Base-by-base conservation (phyloP, 768 basidiomycete species). In the Trametes elegans region DNA sequence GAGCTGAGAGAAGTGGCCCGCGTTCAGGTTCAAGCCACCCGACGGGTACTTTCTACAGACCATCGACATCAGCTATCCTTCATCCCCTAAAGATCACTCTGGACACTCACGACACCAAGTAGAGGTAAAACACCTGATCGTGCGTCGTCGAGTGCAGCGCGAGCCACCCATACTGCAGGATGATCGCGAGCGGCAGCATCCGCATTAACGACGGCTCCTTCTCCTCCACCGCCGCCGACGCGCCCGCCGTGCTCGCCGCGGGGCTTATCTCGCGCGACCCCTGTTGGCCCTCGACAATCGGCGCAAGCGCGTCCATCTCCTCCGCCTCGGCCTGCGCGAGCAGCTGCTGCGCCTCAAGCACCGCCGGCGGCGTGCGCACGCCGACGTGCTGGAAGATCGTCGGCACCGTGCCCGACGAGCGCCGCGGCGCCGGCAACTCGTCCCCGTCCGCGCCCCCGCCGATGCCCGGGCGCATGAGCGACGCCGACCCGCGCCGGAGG, bases 11-110 rank as follows among this genome's bases (percentile, higher is more conserved):
- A 95, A 99, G 71, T 97, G 84, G 1, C 88, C 89, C 0, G 97
- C 91, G 64, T 87, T 88, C 49, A 99, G 76, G 53, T 92, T 93
- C 59, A 99, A 72, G 1, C 97, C 97, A n/a, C 95, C 95, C 6
- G 84, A 78, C 18, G 81, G 75, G 66, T 91, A 91, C 62, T 88
- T 84, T 13, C 91, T 95, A 66, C 32, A 49, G 23, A 53, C 7
- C 9, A 49, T 16, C 43, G 26, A 5, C 35, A 29, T 49, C 31
- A 5, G 19, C 19, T 45, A 40, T 21, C 51, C 16, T 36, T 61
- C 36, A 48, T 2, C 21, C 23, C 21, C 7, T 19, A 21, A 10
- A 28, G 5, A 29, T 13, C 2, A 9, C 28, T n/a, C 9, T 9
- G 14, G 2, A 5, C 1, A 79, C 87, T 73, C 64, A 90, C 89